Evolutionary conservation across 768 basidiomycete genomes (phyloP).

Genomic region (Plicaturopsis crispa): DNA sequence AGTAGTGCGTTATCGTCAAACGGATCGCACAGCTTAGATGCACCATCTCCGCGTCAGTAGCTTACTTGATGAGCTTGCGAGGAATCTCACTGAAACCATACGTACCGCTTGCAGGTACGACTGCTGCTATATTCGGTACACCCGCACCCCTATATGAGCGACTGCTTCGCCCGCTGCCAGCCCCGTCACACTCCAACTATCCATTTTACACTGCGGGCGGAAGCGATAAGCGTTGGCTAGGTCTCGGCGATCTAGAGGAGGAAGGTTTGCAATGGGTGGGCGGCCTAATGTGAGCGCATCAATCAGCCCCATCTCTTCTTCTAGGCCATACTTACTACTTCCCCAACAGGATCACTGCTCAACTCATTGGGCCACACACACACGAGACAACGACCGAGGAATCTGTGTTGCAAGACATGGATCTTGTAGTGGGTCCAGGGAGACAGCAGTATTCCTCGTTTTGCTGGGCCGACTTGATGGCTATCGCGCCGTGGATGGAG

Average conservation of each 20-base stretch:
- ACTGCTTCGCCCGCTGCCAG: conserved; percentile 52
- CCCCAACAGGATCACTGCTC: conserved; percentile 62
- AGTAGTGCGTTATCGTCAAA: no score
- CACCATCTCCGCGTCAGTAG: no score
- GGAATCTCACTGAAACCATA: no score
- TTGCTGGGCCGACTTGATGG: conserved; percentile 57
- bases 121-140: no score
- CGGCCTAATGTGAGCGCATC: conserved; percentile 54
- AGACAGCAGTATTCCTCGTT: conserved; percentile 64
- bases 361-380: conserved; percentile 41
- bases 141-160: conserved; percentile 29
- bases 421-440: conserved; percentile 38
- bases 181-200: conserved; percentile 48
- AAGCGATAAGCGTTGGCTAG: conserved; percentile 57
- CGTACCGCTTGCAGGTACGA: no score
- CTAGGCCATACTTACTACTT: no score
- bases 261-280: conserved; percentile 70
- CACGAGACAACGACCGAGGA: conserved; percentile 26
- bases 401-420: conserved; percentile 36
- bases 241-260: conserved; percentile 41
- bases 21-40: no score
- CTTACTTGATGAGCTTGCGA: no score
- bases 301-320: no score
- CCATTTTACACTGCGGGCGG: conserved; percentile 71
- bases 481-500: conserved; percentile 77